phyloP scores from a whole-genome alignment of 2,329 filamentous ascomycete genomes.

The Plenodomus tracheiphilus region DNA sequence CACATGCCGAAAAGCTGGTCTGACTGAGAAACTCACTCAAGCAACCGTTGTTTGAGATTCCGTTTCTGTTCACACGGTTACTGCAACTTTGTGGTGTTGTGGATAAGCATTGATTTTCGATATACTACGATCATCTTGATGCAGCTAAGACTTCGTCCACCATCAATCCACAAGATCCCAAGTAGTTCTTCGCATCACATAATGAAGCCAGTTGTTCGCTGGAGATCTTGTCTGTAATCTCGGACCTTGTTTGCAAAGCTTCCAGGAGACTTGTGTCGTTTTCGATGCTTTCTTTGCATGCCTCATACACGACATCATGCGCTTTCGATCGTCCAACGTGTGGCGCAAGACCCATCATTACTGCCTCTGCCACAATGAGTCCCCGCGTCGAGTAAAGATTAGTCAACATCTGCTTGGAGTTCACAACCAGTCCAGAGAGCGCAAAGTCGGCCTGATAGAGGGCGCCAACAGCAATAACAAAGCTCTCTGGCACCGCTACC shows the following conservation, averaged over 20 bases:
- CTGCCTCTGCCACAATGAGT: slow-evolving; percentile 61
- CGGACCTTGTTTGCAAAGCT: slow-evolving; percentile 44
- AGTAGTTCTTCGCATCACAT: slow-evolving; percentile 59
- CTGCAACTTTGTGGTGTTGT: too few relatives aligned
- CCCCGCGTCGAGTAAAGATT: slow-evolving; percentile 58
- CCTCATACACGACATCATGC: slow-evolving; percentile 61
- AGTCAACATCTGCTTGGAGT: slow-evolving; percentile 53
- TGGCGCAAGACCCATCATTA: slow-evolving; percentile 64
- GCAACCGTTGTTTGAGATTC: too few relatives aligned
- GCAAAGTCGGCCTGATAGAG: slow-evolving; percentile 60
- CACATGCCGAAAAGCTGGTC: neutral
- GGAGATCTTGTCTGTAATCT: slow-evolving; percentile 50
- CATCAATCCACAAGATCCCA: slow-evolving; percentile 42
- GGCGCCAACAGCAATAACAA: slow-evolving; percentile 57
- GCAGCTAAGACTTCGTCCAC: slow-evolving; percentile 39
- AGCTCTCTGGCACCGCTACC: slow-evolving; percentile 59
- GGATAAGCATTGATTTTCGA: neutral
- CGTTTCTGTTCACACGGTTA: too few relatives aligned
- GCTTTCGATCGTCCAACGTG: slow-evolving; percentile 57
- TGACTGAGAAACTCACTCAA: too few relatives aligned
- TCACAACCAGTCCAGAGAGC: slow-evolving; percentile 56
- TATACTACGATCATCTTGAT: slow-evolving; percentile 20
- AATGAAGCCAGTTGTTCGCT: slow-evolving; percentile 55
- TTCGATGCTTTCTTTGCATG: slow-evolving; percentile 57
- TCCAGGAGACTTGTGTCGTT: slow-evolving; percentile 49